Base-by-base conservation (phyloP, 805 yeast genomes). In the Suhomyces tanzawaensis region DNA sequence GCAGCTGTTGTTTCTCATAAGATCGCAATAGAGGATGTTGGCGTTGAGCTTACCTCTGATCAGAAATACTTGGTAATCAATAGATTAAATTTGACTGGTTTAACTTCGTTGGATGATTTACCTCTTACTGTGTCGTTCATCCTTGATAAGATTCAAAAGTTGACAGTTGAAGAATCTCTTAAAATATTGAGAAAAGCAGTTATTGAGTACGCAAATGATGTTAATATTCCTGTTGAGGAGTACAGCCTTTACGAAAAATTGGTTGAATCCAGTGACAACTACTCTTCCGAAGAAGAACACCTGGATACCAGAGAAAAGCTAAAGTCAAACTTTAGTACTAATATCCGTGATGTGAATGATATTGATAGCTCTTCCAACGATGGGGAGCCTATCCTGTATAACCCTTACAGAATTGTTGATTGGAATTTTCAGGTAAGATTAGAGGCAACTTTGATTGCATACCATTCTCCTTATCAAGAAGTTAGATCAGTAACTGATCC, bases 161-260 rank as follows among this genome's bases (percentile, higher is more conserved):
- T 70, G 48, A 36, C 60, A 5, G 47, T 59, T 8, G 66, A 60
- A 2, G 74, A 72, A 32, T 67, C 77, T 0, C 24, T 66, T 1
- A 57, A 55, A 7, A 62, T 74, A 26, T 51, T 79, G 29, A 48
- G 52, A 22, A 57, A 62, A 12, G 68, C 73, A 4, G 42, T 68
- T 3, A 64, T 48, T 1, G 64, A 68, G 14, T 78, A 73, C 45
- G 48, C 47, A 4, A 71, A 64, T 36, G 83, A 78, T 50, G 68
- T 69, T 25, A 76, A 75, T 48, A 63, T 77, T 42, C 70, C 74
- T 9, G 45, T 38, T 2, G 54, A 48, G 2, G 69, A 67, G 28
- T 63, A 64, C 46, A 57, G 55, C 4, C 61, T 62, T 36, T 57
- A 73, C 31, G 32, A 45, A 23, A 39, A 32, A 3, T 44, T 55